These are phyloP conservation scores for Tetraselmis chui DNA, from an alignment of 139 green algal genomes.

Conservation along the genomic window DNA sequence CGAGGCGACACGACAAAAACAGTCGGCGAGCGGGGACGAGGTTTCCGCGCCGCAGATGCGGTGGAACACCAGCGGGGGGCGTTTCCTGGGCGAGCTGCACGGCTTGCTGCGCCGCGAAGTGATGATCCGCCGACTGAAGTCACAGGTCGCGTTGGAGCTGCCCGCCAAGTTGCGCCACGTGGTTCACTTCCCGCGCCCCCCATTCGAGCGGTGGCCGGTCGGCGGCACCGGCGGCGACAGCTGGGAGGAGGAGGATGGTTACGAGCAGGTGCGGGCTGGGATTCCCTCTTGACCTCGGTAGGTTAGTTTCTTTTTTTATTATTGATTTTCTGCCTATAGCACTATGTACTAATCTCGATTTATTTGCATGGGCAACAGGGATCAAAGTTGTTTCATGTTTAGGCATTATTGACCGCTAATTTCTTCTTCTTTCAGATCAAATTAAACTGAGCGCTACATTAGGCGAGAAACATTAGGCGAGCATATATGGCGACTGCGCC, in stretches of 20 bases:
- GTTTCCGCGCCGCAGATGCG: slow-evolving; percentile 14
- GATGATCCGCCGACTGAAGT: slow-evolving; percentile 89
- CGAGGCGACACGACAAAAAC: neutral
- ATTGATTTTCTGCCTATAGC: too few species aligned
- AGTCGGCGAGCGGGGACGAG: neutral
- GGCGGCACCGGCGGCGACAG: neutral
- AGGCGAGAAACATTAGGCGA: too few species aligned
- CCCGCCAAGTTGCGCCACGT: slow-evolving; percentile 85
- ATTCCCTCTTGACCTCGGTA: too few species aligned
- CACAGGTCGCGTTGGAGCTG: slow-evolving; percentile 79
- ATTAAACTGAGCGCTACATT: too few species aligned
- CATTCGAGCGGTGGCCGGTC: slow-evolving; percentile 13
- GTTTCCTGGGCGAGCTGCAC: slow-evolving; percentile 76
- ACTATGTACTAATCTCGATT: too few species aligned
- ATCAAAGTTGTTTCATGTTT: too few species aligned
- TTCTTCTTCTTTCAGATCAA: too few species aligned
- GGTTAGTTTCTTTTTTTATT: too few species aligned
- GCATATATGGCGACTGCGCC: too few species aligned
- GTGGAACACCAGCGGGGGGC: slow-evolving; percentile 46
- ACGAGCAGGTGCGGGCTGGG: neutral
- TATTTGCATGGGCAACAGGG: too few species aligned
- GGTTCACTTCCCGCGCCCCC: slow-evolving; percentile 42
- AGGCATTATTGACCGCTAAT: too few species aligned
- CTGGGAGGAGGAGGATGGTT: slow-evolving; percentile 2
- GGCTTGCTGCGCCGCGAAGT: slow-evolving; percentile 71